These are phyloP conservation scores for Evernia prunastri DNA, from an alignment of 495 filamentous ascomycete genomes.

Conservation along the genomic window DNA sequence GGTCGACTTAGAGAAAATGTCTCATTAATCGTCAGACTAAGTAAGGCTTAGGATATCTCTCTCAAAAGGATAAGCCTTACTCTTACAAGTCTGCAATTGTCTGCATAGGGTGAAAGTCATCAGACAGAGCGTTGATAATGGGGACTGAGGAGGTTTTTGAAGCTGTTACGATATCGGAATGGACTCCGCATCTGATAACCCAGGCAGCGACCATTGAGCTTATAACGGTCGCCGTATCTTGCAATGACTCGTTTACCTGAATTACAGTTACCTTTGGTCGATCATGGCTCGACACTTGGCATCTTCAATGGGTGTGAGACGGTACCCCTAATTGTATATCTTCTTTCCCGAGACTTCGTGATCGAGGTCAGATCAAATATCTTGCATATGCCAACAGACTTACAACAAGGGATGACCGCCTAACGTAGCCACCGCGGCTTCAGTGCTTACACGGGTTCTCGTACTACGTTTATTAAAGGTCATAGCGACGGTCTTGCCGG, in stretches of 20 bases:
- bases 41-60: not conserved
- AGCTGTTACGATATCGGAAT: conserved; percentile 71
- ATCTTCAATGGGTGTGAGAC: not conserved
- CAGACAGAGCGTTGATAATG: conserved; percentile 89
- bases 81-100: conserved; percentile 71
- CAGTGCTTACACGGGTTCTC: conserved; percentile 84
- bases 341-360: conserved; percentile 59
- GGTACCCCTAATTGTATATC: conserved; percentile 84
- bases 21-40: conserved; percentile 71
- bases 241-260: conserved; percentile 72
- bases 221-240: conserved; percentile 81
- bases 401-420: conserved; percentile 89
- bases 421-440: conserved; percentile 74
- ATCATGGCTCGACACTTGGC: conserved; percentile 39
- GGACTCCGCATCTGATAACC: conserved; percentile 79
- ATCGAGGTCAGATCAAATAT: not conserved
- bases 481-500: conserved; percentile 83
- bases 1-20: conserved; percentile 49
- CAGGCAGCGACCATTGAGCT: conserved; percentile 89
- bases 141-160: conserved; percentile 78
- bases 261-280: not conserved
- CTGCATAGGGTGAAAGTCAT: conserved; percentile 86
- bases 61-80: not conserved
- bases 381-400: not conserved
- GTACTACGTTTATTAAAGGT: conserved; percentile 95